Evolutionary conservation across 257 asterid species (phyloP), one percentile per base, ranked within the genome.

Genomic region (Haberlea rhodopensis): DNA sequence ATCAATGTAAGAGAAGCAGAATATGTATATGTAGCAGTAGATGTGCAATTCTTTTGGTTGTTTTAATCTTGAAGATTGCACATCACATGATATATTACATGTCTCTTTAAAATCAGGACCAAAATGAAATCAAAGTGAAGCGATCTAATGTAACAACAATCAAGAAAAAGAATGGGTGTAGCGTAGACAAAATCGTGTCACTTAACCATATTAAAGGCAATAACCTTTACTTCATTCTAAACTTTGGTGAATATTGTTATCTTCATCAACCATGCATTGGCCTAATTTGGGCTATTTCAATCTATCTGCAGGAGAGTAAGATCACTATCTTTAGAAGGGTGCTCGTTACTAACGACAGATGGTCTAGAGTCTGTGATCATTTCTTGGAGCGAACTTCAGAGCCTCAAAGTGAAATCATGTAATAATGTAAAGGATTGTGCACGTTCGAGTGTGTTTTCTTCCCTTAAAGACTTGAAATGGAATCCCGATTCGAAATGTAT

Each of bases 381-480:
- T n/a, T 51, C 76, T 0, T 89, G 84, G 87, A 74, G 70, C 34
- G 85, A 83, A 66, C 84, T 87, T 29, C 71, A 78, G 80, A 85
- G 85, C 79, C 87, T 89, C 11, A 65, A 48, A 66, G 94, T 89
- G 74, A 74, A 75, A 16, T 77, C 84, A 3, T 87, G 97, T 45
- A 82, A 82, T 62, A 82, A 70, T 27, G 72, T 89, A 70, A 89
- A 76, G 78, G 97, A 85, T 28, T 65, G 58, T 59, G 71, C 76
- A 43, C 81, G 80, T n/a, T 79, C 86, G 5, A 53, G 66, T 28
- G 69, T 82, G 65, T 82, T 86, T 70, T 75, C 88, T 10, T 60
- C 65, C 27, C 87, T 89, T 7, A 78, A 75, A 68, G 80, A 81
- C 11, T 70, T 89, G 80, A 83, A 77, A 68, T 89, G 96, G 96